A percentile compares a stretch with the other conserved stretches of the same genome.
These are phyloP conservation scores for Cyberlindnera mycetangii DNA, from an alignment of 805 yeast species.

Conservation along the genomic window DNA sequence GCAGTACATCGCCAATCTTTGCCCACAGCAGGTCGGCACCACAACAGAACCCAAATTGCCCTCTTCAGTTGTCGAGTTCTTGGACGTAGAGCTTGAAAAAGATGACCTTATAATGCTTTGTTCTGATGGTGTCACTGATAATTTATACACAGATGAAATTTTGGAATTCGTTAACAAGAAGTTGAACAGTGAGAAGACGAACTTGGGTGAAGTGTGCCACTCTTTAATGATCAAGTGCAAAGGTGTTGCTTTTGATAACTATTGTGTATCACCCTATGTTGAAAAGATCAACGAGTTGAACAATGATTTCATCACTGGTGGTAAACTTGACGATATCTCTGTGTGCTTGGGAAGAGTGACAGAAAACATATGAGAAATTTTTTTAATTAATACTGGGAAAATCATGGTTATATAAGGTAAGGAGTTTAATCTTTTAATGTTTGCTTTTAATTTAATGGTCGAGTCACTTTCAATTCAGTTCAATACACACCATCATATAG, in stretches of 20 bases:
- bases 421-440: too few species aligned
- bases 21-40: slow-evolving; percentile 57
- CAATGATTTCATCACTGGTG: slow-evolving; percentile 41
- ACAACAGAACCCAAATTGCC: slow-evolving; percentile 42
- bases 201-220: slow-evolving; percentile 39
- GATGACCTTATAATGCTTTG: slow-evolving; percentile 45
- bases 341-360: slow-evolving; percentile 46
- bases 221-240: slow-evolving; percentile 42
- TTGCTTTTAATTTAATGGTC: too few species aligned
- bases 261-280: slow-evolving; percentile 51
- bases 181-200: slow-evolving; percentile 27
- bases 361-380: slow-evolving; percentile 6
- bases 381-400: background rate
- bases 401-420: too few species aligned
- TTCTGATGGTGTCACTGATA: slow-evolving; percentile 54
- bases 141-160: slow-evolving; percentile 48
- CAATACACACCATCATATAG: too few species aligned
- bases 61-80: slow-evolving; percentile 46
- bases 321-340: slow-evolving; percentile 54
- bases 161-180: slow-evolving; percentile 35
- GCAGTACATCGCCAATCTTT: slow-evolving; percentile 42
- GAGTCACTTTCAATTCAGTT: too few species aligned
- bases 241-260: slow-evolving; percentile 49
- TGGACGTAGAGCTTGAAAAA: slow-evolving; percentile 36
- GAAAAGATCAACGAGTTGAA: slow-evolving; percentile 44